Conservation (phyloP, 164 flowering plant species). For the Aristolochia californica region DNA sequence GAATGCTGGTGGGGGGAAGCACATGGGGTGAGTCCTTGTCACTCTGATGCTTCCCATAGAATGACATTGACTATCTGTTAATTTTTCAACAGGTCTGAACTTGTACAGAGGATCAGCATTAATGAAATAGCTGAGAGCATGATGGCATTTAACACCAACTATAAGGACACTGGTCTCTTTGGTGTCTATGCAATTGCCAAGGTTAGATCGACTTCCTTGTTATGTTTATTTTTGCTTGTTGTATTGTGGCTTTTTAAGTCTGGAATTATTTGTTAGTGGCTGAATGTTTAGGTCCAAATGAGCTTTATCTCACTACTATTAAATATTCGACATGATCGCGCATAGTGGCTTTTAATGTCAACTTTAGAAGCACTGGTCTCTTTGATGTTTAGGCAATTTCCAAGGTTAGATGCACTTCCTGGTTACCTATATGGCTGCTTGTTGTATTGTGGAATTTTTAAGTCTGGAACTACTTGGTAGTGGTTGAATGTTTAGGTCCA, state of each 20-base stretch:
- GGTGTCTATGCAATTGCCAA: slow-evolving; percentile 92
- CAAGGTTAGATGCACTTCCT: too few relatives aligned
- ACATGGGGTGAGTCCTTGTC: slow-evolving; percentile 57
- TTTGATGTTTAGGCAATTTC: too few relatives aligned
- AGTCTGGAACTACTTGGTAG: too few relatives aligned
- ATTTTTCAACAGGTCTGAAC: slow-evolving; percentile 56
- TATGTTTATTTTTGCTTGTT: not conserved
- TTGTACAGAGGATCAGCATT: slow-evolving; percentile 76
- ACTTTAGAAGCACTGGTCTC: too few relatives aligned
- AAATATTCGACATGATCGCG: too few relatives aligned
- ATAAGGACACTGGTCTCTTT: slow-evolving; percentile 62
- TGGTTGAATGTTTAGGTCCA: too few relatives aligned
- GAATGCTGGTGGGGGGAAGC: slow-evolving; percentile 76
- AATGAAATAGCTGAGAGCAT: slow-evolving; percentile 79
- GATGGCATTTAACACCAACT: slow-evolving; percentile 66
- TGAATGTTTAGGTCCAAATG: too few relatives aligned
- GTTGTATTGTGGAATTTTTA: too few relatives aligned
- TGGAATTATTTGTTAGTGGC: not conserved
- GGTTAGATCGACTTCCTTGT: slow-evolving; percentile 29
- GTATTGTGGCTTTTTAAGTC: too few relatives aligned
- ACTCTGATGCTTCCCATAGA: not conserved
- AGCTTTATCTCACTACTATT: not conserved
- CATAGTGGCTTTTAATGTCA: too few relatives aligned
- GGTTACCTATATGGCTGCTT: too few relatives aligned
- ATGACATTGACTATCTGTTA: not conserved